A percentile compares a stretch with the other conserved stretches of the same genome.
Evolutionary conservation across 139 green algal genomes (phyloP).

Genomic region (Volvox africanus): DNA sequence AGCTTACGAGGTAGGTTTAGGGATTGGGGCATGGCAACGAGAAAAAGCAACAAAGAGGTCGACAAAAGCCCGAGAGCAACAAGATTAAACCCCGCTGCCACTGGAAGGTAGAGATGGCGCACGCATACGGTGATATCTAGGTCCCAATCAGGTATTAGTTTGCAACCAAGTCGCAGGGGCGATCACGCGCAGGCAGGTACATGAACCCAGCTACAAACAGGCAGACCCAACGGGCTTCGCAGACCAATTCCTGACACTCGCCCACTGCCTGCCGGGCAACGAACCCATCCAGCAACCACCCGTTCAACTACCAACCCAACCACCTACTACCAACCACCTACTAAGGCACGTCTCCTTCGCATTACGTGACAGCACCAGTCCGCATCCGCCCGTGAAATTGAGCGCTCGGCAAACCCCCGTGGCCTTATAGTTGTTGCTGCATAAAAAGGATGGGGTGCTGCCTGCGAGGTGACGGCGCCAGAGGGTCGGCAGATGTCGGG

Average conservation of each 20-base stretch:
- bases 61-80: background rate
- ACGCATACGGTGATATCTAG: no score
- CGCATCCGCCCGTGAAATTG: constrained; percentile 49
- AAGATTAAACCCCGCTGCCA: background rate
- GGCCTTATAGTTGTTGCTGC: constrained; percentile 26
- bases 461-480: background rate
- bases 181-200: background rate
- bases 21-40: background rate
- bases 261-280: no score
- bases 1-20: background rate
- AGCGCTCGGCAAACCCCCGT: constrained; percentile 29
- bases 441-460: background rate
- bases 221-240: no score
- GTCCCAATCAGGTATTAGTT: background rate
- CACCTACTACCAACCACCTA: no score
- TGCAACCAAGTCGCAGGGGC: background rate
- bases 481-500: background rate
- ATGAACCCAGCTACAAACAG: no score
- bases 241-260: no score
- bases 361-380: constrained; percentile 22
- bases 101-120: no score
- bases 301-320: no score
- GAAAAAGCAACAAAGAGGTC: background rate
- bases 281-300: no score
- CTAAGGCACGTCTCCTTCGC: constrained; percentile 28